Base-by-base conservation (phyloP, 306 rosid genomes). In the Cucumis melo region DNA sequence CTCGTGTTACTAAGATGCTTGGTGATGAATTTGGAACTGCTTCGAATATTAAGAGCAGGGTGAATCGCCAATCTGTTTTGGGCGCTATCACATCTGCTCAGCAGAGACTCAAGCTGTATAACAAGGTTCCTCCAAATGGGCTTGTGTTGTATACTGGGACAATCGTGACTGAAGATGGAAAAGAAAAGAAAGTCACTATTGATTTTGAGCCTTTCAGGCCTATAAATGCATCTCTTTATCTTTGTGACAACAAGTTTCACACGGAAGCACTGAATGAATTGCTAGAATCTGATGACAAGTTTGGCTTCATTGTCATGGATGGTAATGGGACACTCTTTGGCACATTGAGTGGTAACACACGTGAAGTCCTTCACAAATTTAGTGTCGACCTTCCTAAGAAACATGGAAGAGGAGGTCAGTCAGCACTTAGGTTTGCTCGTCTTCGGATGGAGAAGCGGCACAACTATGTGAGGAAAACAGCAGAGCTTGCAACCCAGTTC, bases 21-120 rank as follows among this genome's bases (percentile, higher is more conserved):
- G 97, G 96, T 48, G 97, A 92, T 83, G 97, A 92, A 84, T 92
- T 85, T 81, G 97, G 97, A 77, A 92, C 97, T 85, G 97, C 96
- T 76, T 92, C 97, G 66, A 92, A 92, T 80, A 92, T 92, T 78
- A 92, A 92, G 70, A 92, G 97, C 48, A 86, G 97, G 86, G 97
- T 92, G 68, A 92, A 92, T 81, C 86, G 96, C 7, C 96, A 90
- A 81, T 92, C 97, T 27, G 97, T 92, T 70, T 79, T 92, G 74
- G 97, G 88, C 16, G 97, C 97, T 48, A 92, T 92, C 39, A 92
- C 97, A 8, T 92, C 97, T 75, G 96, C 97, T 51, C 97, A 92
- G 74, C 97, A 90, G 81, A 81, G 96, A 61, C 86, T 92, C 82
- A 92, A 92, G 89, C 91, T 92, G 19, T 92, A 92, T 76, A 92